Percentiles rank a stretch among this genome's conserved stretches.
Conservation (phyloP, 768 basidiomycete genomes). For the Amanita phalloides region DNA sequence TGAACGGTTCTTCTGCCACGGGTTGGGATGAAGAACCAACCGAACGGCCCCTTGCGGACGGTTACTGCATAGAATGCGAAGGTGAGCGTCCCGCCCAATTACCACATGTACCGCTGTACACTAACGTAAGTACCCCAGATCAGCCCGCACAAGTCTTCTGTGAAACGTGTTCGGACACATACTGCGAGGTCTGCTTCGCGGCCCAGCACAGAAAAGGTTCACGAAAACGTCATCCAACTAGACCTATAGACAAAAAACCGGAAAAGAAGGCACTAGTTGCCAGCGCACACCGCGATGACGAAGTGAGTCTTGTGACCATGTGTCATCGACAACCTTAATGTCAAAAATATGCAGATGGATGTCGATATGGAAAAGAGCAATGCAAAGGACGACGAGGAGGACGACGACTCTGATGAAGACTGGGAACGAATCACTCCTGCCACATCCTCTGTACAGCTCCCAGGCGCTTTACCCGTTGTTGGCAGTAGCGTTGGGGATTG, state of each 20-base stretch:
- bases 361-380: constrained; percentile 29
- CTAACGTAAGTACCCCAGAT: constrained; percentile 32
- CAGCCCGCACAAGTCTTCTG: constrained; percentile 74
- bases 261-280: constrained; percentile 17
- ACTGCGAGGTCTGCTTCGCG: constrained; percentile 81
- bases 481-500: constrained; percentile 68
- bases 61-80: constrained; percentile 80
- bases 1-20: constrained; percentile 24
- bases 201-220: constrained; percentile 79
- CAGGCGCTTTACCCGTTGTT: constrained; percentile 46
- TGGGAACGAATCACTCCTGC: constrained; percentile 27
- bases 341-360: constrained; percentile 30
- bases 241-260: constrained; percentile 25
- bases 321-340: not conserved
- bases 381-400: constrained; percentile 11
- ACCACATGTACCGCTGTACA: constrained; percentile 4
- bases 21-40: constrained; percentile 64
- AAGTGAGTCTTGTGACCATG: constrained; percentile 15
- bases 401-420: constrained; percentile 27
- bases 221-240: constrained; percentile 51
- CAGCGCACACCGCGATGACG: constrained; percentile 14
- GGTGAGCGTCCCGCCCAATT: constrained; percentile 29
- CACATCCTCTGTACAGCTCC: constrained; percentile 22
- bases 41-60: constrained; percentile 39
- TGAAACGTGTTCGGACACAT: constrained; percentile 60